These are phyloP conservation scores for Talaromyces albobiverticillius DNA, from an alignment of 2,329 filamentous ascomycete genomes.

Conservation along the genomic window DNA sequence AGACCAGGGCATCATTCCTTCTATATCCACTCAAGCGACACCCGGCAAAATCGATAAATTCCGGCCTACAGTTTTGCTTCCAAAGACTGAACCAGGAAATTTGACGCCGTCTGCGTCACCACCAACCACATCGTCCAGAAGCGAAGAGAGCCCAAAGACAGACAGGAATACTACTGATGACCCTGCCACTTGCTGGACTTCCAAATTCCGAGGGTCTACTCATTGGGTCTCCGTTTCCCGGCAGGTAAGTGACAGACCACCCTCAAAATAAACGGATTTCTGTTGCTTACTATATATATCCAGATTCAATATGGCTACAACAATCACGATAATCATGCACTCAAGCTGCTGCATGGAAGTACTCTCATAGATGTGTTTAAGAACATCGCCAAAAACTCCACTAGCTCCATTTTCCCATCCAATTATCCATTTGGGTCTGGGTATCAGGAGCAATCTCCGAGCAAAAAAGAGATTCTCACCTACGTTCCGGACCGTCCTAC, in stretches of 20 bases:
- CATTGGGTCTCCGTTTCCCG: conserved; percentile 12
- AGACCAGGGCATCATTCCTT: conserved; percentile 1
- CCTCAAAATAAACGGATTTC: too few species aligned
- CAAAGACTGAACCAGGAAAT: conserved; percentile 1
- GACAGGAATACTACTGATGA: not conserved
- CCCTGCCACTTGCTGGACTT: conserved; percentile 2
- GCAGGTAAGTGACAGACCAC: conserved; percentile 9
- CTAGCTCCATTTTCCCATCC: conserved; percentile 6
- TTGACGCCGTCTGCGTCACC: conserved; percentile 1
- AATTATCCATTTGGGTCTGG: conserved; percentile 16
- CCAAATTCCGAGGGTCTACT: conserved; percentile 14
- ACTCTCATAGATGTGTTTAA: conserved; percentile 1
- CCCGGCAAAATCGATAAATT: not conserved
- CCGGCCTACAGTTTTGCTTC: conserved; percentile 5
- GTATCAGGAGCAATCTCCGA: conserved; percentile 7
- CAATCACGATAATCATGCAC: not conserved
- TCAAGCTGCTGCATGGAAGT: not conserved
- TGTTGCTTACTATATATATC: not conserved
- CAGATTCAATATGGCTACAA: conserved; percentile 8
- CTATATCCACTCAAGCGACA: not conserved
- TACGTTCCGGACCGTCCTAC: conserved; percentile 11
- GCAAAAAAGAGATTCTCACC: conserved; percentile 10
- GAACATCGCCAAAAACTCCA: conserved; percentile 7
- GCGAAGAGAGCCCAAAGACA: not conserved
- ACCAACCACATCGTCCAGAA: not conserved